Evolutionary conservation across 1,139 yeast genomes (phyloP).

Genomic region (Pichia sp.): DNA sequence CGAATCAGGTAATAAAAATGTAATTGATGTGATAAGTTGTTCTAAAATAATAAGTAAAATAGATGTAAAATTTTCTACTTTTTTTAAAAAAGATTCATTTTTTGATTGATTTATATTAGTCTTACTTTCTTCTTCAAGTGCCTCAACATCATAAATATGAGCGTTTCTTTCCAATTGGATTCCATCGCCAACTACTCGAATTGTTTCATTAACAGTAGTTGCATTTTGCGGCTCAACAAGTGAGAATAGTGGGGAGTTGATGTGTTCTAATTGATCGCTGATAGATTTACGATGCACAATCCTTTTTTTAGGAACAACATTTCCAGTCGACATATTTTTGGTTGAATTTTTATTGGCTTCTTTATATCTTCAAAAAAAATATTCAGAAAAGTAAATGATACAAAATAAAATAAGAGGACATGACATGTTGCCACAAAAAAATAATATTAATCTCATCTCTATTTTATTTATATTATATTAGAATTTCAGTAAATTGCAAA

Average conservation of each 20-base stretch:
- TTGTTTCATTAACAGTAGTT: no score
- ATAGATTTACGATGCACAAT: conserved; percentile 4
- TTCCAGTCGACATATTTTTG: neutral
- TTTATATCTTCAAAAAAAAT: no score
- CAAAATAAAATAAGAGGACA: no score
- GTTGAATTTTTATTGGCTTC: no score
- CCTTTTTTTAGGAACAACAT: conserved; percentile 3
- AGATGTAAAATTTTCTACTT: conserved; percentile 20
- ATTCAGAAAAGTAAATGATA: no score
- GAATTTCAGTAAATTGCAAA: no score
- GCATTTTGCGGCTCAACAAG: neutral
- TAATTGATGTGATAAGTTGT: conserved; percentile 25
- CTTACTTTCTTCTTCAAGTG: neutral
- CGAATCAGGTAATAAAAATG: conserved; percentile 25
- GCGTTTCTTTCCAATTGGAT: no score
- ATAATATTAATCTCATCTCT: no score
- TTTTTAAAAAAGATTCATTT: conserved; percentile 6
- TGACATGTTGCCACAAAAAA: no score
- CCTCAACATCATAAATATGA: neutral
- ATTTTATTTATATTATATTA: no score
- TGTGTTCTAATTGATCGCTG: conserved; percentile 12
- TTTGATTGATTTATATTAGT: neutral
- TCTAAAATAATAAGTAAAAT: conserved; percentile 26
- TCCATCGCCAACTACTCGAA: neutral
- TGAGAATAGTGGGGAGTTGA: neutral